Conservation (phyloP, 176 grass and related monocot genomes). For the Hsuehochloa calcarea region DNA sequence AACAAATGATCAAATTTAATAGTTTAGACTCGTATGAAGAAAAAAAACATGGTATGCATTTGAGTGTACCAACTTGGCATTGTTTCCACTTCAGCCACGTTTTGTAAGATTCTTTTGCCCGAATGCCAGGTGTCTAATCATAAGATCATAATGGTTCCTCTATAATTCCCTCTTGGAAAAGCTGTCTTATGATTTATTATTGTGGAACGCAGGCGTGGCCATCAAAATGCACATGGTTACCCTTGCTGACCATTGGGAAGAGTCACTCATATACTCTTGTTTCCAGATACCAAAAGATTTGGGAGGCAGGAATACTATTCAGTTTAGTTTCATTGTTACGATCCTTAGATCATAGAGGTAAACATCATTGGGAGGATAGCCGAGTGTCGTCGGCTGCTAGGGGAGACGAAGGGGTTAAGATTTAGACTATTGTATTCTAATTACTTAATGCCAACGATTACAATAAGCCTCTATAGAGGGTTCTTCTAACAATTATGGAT, state of each 20-base stretch:
- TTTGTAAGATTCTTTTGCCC: not conserved
- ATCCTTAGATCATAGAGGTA: too few species aligned
- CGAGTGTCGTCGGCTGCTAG: too few species aligned
- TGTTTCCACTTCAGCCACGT: not conserved
- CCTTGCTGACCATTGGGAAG: constrained; percentile 44
- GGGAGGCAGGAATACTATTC: constrained; percentile 51
- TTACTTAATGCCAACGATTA: too few species aligned
- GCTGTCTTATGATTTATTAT: not conserved
- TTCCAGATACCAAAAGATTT: constrained; percentile 77
- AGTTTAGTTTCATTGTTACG: not conserved
- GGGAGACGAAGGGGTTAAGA: too few species aligned
- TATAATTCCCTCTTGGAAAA: not conserved
- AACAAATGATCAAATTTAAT: too few species aligned
- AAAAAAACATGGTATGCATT: not conserved
- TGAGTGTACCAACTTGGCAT: not conserved
- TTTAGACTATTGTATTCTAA: too few species aligned
- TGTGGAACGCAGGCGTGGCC: constrained; percentile 55
- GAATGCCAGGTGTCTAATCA: not conserved
- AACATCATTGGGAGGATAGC: too few species aligned
- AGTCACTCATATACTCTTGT: constrained; percentile 47
- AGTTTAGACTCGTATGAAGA: not conserved
- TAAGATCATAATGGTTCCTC: not conserved
- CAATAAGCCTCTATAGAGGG: too few species aligned
- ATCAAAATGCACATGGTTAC: constrained; percentile 42
- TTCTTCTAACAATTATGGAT: too few species aligned